Percentiles rank a stretch among this genome's conserved stretches.
phyloP scores from a whole-genome alignment of 2,329 filamentous ascomycete genomes.

The Blastomyces percursus region DNA sequence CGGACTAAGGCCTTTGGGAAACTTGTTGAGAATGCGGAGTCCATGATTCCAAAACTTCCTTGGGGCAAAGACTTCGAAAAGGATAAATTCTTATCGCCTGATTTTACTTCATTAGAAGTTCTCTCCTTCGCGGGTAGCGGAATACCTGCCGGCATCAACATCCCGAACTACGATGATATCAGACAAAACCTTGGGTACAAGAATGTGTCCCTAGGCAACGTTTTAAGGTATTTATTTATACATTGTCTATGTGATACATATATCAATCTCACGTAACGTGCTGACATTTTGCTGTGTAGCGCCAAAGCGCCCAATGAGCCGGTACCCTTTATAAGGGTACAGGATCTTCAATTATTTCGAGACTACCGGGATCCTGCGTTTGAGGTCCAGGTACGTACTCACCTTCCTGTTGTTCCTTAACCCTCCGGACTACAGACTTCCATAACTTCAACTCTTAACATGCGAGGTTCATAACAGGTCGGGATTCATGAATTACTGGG shows the following conservation, averaged over 20 bases:
- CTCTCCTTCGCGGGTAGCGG: conserved; percentile 62
- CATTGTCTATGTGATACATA: neutral
- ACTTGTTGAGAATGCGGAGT: conserved; percentile 68
- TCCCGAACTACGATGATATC: conserved; percentile 49
- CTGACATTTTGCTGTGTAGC: conserved; percentile 28
- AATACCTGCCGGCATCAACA: conserved; percentile 50
- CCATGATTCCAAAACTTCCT: conserved; percentile 77
- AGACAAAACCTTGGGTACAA: conserved; percentile 55
- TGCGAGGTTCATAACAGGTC: conserved; percentile 37
- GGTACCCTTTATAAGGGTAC: conserved; percentile 75
- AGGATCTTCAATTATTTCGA: conserved; percentile 66
- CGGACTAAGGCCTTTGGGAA: conserved; percentile 78
- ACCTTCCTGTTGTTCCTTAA: neutral
- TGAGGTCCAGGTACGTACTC: conserved; percentile 59
- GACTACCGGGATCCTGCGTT: conserved; percentile 80
- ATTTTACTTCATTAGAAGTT: conserved; percentile 92
- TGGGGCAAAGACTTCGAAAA: conserved; percentile 90
- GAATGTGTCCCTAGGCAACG: conserved; percentile 77
- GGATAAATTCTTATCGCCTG: conserved; percentile 86
- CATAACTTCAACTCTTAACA: neutral
- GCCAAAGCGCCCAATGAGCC: conserved; percentile 88
- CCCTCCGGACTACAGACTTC: neutral
- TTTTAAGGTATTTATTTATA: conserved; percentile 40
- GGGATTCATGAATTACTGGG: conserved; percentile 83
- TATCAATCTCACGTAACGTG: neutral